phyloP scores from a whole-genome alignment of 805 yeast species.

The Ogataea henricii region DNA sequence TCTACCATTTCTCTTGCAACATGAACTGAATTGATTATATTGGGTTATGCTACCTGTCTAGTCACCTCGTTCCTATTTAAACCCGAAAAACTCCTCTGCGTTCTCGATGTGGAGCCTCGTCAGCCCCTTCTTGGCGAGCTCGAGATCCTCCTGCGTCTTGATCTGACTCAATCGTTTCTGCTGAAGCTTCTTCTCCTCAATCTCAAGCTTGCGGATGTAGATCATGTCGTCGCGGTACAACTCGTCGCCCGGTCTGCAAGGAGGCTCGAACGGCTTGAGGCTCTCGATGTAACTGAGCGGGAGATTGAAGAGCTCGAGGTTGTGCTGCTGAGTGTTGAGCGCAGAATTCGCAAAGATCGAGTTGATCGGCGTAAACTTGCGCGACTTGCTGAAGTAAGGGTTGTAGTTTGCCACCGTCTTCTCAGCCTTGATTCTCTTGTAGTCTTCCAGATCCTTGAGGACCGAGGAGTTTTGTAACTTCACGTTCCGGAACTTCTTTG shows the following conservation, averaged over 20 bases:
- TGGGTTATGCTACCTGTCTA: not conserved
- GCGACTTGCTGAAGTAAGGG: slow-evolving; percentile 31
- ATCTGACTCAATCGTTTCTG: slow-evolving; percentile 18
- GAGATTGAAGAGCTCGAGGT: slow-evolving; percentile 35
- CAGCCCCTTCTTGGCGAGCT: slow-evolving; percentile 28
- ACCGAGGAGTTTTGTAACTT: slow-evolving; percentile 27
- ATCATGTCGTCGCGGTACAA: slow-evolving; percentile 35
- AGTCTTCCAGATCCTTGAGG: slow-evolving; percentile 31
- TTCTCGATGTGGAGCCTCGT: slow-evolving; percentile 30
- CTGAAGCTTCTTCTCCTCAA: slow-evolving; percentile 29
- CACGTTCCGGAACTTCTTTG: slow-evolving; percentile 22
- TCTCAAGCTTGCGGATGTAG: slow-evolving; percentile 34
- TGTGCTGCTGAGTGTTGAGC: slow-evolving; percentile 38
- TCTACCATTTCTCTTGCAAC: too few species aligned
- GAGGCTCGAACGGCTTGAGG: slow-evolving; percentile 22
- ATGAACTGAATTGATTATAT: too few species aligned
- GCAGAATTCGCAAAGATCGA: slow-evolving; percentile 35
- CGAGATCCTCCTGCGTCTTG: slow-evolving; percentile 21
- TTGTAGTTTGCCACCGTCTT: slow-evolving; percentile 25
- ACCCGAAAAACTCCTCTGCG: slow-evolving; percentile 36
- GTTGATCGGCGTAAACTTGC: slow-evolving; percentile 29
- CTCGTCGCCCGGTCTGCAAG: slow-evolving; percentile 35
- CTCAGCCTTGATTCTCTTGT: slow-evolving; percentile 26
- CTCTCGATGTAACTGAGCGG: slow-evolving; percentile 31
- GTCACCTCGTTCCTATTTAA: slow-evolving; percentile 24